phyloP scores from a whole-genome alignment of 768 basidiomycete genomes.

The Lyophyllum shimeji region DNA sequence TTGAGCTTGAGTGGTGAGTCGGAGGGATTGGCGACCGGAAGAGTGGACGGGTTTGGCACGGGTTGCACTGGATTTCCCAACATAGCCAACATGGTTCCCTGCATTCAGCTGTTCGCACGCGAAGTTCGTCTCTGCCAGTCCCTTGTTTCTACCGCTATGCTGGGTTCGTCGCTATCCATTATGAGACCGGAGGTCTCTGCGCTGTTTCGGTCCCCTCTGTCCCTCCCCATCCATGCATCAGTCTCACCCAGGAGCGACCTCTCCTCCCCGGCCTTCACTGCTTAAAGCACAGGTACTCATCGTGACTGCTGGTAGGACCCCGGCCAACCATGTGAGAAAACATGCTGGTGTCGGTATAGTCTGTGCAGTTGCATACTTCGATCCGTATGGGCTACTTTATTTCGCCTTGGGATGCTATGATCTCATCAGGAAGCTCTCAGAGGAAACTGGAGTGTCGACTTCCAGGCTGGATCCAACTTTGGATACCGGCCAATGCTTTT shows the following conservation, averaged over 20 bases:
- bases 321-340: conserved; percentile 28
- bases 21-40: background rate
- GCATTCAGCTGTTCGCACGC: conserved; percentile 27
- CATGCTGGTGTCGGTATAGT: conserved; percentile 70
- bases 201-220: conserved; percentile 10
- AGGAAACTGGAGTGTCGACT: conserved; percentile 81
- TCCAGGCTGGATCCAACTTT: conserved; percentile 73
- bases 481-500: conserved; percentile 74
- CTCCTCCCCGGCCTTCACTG: background rate
- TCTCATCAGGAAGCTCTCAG: conserved; percentile 25
- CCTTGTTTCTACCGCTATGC: conserved; percentile 28
- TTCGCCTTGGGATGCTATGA: background rate
- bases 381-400: conserved; percentile 48
- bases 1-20: conserved; percentile 3
- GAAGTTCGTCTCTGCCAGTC: conserved; percentile 24
- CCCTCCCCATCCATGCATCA: background rate
- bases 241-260: background rate
- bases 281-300: background rate
- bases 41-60: background rate
- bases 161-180: conserved; percentile 29
- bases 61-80: background rate
- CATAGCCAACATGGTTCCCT: background rate
- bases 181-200: conserved; percentile 20
- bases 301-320: background rate
- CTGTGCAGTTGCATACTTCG: conserved; percentile 74